phyloP scores from a whole-genome alignment of 768 basidiomycete species.

The Mycena crocata region DNA sequence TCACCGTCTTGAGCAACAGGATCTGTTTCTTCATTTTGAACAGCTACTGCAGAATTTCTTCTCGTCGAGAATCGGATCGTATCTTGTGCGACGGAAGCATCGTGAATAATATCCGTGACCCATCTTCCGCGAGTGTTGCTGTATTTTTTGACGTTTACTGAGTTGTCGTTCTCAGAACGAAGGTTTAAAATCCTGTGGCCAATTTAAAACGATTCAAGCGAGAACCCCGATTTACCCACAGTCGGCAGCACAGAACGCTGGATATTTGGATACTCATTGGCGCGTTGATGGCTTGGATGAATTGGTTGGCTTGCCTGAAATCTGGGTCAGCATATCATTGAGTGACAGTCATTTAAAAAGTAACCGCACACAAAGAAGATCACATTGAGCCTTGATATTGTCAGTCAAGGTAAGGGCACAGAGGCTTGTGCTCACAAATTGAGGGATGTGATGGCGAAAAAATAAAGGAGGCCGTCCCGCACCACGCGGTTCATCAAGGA shows the following conservation, averaged over 20 bases:
- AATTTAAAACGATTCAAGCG: not conserved
- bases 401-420: not conserved
- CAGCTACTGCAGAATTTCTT: not conserved
- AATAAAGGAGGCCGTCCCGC: conserved; percentile 30
- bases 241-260: conserved; percentile 30
- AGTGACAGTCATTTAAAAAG: not conserved
- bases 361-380: conserved; percentile 29
- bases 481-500: conserved; percentile 32
- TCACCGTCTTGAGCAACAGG: not conserved
- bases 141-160: conserved; percentile 6
- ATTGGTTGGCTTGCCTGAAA: conserved; percentile 19
- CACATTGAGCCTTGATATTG: conserved; percentile 24
- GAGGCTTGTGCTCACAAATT: conserved; percentile 23
- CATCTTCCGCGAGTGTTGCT: conserved; percentile 25
- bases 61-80: conserved; percentile 4
- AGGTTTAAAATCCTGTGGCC: conserved; percentile 22
- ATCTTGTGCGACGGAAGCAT: not conserved
- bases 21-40: not conserved
- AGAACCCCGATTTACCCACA: conserved; percentile 6
- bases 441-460: conserved; percentile 28
- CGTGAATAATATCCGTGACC: conserved; percentile 28
- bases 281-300: conserved; percentile 32
- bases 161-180: conserved; percentile 11
- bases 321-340: not conserved
- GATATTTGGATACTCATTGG: conserved; percentile 35